Evolutionary conservation across 495 filamentous ascomycete species (phyloP).

Genomic region (Aspergillus campestris): DNA sequence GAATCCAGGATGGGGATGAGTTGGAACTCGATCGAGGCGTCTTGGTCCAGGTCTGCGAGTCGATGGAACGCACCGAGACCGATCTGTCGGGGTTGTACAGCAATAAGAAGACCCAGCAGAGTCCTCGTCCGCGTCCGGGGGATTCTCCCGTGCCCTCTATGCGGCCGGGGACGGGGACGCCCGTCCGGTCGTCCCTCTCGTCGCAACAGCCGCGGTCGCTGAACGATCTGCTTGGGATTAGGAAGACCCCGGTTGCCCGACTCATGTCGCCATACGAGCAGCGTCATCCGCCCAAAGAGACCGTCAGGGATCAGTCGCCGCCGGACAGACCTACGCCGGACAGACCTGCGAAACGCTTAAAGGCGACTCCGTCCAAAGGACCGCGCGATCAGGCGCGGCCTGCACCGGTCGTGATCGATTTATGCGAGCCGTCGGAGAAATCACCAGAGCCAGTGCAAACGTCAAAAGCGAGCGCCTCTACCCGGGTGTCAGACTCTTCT

Average conservation of each 20-base stretch:
- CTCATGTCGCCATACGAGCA: conserved; percentile 44
- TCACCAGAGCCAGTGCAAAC: background rate
- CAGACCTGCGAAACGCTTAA: conserved; percentile 42
- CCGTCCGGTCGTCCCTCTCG: conserved; percentile 17
- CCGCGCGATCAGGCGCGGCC: background rate
- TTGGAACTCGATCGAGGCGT: conserved; percentile 67
- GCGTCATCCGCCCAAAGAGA: conserved; percentile 11
- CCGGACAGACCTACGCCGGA: conserved; percentile 24
- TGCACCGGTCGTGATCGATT: background rate
- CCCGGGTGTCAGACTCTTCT: no score
- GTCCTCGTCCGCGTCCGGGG: conserved; percentile 14
- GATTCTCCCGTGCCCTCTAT: conserved; percentile 7
- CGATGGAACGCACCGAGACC: conserved; percentile 59
- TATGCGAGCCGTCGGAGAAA: background rate
- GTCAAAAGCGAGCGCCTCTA: no score
- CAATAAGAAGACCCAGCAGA: conserved; percentile 39
- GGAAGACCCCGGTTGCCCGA: conserved; percentile 39
- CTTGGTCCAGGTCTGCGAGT: conserved; percentile 72
- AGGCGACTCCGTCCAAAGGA: conserved; percentile 11
- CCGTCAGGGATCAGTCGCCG: conserved; percentile 6
- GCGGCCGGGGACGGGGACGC: conserved; percentile 13
- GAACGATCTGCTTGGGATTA: conserved; percentile 50
- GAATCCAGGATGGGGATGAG: conserved; percentile 70
- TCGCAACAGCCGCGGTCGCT: conserved; percentile 41
- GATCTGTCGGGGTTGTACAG: conserved; percentile 67